These are phyloP conservation scores for Kalmusia sp. DNA, from an alignment of 2,329 filamentous ascomycete species.

Conservation along the genomic window DNA sequence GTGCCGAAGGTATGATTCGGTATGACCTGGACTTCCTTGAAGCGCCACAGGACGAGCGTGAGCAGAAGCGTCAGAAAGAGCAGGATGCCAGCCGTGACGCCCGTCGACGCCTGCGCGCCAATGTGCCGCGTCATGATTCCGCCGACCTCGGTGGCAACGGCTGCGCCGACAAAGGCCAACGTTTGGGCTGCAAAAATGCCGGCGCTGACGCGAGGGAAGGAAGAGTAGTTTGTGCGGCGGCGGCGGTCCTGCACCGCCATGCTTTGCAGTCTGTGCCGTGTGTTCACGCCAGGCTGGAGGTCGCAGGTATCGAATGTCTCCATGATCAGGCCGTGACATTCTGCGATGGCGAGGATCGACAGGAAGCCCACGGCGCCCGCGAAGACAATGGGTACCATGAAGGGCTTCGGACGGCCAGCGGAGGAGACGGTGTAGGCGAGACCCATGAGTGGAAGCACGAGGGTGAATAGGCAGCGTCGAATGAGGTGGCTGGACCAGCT, in stretches of 20 bases:
- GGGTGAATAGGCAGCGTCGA: slow-evolving; percentile 71
- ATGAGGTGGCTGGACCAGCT: slow-evolving; percentile 76
- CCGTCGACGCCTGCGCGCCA: slow-evolving; percentile 72
- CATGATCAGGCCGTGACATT: slow-evolving; percentile 81
- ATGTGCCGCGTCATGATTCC: slow-evolving; percentile 71
- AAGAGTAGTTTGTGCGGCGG: slow-evolving; percentile 74
- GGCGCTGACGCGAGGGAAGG: slow-evolving; percentile 75
- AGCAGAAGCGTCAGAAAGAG: slow-evolving; percentile 70
- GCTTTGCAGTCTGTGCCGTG: slow-evolving; percentile 53
- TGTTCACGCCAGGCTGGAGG: slow-evolving; percentile 73
- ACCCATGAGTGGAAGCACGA: slow-evolving; percentile 70
- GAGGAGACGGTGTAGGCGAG: slow-evolving; percentile 73
- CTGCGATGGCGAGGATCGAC: slow-evolving; percentile 74
- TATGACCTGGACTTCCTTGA: slow-evolving; percentile 72
- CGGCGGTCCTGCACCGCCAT: slow-evolving; percentile 52
- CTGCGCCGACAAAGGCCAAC: slow-evolving; percentile 73
- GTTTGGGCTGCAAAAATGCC: slow-evolving; percentile 75
- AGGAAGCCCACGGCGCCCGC: slow-evolving; percentile 73
- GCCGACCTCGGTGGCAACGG: slow-evolving; percentile 71
- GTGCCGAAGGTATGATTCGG: slow-evolving; percentile 62
- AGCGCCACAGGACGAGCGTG: slow-evolving; percentile 68
- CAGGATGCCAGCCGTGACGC: slow-evolving; percentile 71
- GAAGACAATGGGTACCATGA: slow-evolving; percentile 70
- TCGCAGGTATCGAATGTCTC: slow-evolving; percentile 84
- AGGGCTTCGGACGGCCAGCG: slow-evolving; percentile 63